Percentiles rank a stretch among this genome's conserved stretches.
Conservation (phyloP, 164 flowering plant genomes). For the Aristolochia californica region DNA sequence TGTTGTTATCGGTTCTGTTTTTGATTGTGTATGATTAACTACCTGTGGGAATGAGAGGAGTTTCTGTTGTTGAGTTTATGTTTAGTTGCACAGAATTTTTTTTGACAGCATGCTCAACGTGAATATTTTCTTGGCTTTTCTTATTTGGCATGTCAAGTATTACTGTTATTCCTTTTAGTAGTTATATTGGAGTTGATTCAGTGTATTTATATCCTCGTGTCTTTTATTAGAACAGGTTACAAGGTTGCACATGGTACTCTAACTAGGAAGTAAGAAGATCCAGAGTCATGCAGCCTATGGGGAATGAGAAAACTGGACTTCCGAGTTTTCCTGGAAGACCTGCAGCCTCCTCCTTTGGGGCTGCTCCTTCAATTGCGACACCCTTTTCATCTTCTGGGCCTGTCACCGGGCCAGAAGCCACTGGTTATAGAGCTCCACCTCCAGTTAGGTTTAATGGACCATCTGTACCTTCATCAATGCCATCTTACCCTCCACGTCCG, state of each 20-base stretch:
- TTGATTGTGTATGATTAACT: no score
- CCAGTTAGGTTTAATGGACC: constrained; percentile 40
- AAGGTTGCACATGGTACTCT: constrained; percentile 19
- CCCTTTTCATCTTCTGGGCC: constrained; percentile 46
- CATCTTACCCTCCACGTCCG: constrained; percentile 34
- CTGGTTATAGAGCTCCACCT: constrained; percentile 29
- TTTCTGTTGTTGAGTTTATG: no score
- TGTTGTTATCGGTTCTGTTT: no score
- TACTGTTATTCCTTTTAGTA: no score
- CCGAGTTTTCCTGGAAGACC: constrained; percentile 34
- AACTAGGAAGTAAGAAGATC: constrained; percentile 8
- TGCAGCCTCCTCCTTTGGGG: constrained; percentile 36
- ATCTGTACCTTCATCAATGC: constrained; percentile 26
- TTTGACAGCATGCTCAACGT: no score
- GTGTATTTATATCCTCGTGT: no score
- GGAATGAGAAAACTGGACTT: constrained; percentile 8
- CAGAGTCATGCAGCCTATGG: constrained; percentile 35
- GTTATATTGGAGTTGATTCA: no score
- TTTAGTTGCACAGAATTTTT: no score
- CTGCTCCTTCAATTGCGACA: constrained; percentile 32
- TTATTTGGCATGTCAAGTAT: no score
- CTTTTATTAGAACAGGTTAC: no score
- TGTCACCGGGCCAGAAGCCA: constrained; percentile 21
- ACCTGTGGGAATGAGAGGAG: no score
- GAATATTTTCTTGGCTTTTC: no score